phyloP scores from a whole-genome alignment of 2,329 filamentous ascomycete species.

The Fusarium illudens region DNA sequence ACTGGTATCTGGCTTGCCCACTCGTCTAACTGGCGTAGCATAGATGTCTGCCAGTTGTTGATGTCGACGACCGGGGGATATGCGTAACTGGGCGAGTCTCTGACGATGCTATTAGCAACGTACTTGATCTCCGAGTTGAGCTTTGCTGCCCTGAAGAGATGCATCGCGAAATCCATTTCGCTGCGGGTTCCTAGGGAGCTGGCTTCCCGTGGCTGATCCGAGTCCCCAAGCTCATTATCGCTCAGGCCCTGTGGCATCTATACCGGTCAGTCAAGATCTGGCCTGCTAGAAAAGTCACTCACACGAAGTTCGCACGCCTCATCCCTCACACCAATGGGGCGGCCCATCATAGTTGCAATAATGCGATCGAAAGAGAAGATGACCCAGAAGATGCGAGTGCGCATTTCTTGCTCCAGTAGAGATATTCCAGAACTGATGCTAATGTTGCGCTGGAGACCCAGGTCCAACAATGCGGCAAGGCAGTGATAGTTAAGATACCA shows the following conservation, averaged over 20 bases:
- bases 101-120: constrained; percentile 61
- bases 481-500: constrained; percentile 67
- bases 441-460: constrained; percentile 61
- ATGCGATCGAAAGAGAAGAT: constrained; percentile 61
- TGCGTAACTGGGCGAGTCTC: constrained; percentile 56
- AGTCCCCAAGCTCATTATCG: constrained; percentile 27
- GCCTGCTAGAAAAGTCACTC: constrained; percentile 1
- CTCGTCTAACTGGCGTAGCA: constrained; percentile 50
- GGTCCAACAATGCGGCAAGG: constrained; percentile 58
- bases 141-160: constrained; percentile 57
- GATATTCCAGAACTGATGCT: constrained; percentile 54
- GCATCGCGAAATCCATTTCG: constrained; percentile 54
- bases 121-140: constrained; percentile 68
- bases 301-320: constrained; percentile 63
- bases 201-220: not conserved
- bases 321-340: constrained; percentile 63
- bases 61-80: constrained; percentile 57
- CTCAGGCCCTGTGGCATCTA: constrained; percentile 44
- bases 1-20: constrained; percentile 52
- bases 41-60: constrained; percentile 55
- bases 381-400: constrained; percentile 65
- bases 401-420: constrained; percentile 60
- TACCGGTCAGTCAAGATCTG: constrained; percentile 10
- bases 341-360: constrained; percentile 64
- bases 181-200: not conserved